phyloP scores from a whole-genome alignment of 148 eudicot species.

The Chenopodium album region DNA sequence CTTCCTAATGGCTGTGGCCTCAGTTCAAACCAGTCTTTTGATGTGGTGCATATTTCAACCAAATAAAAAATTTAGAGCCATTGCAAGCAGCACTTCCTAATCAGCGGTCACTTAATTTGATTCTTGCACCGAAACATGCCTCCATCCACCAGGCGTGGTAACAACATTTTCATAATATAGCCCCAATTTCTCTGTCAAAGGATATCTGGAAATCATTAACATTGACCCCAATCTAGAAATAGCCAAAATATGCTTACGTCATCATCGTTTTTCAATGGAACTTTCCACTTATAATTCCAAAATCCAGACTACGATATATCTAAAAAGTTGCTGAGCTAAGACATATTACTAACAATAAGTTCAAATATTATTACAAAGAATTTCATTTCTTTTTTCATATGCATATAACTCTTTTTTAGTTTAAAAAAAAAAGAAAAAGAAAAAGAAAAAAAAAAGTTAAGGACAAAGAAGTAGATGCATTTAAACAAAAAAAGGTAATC shows the following conservation, averaged over 20 bases:
- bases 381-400: neutral
- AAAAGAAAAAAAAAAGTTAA: neutral
- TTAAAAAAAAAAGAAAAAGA: too few species aligned
- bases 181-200: neutral
- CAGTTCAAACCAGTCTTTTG: neutral
- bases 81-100: neutral
- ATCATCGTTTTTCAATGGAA: too few species aligned
- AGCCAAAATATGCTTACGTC: neutral
- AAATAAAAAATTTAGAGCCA: neutral
- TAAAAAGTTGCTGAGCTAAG: neutral
- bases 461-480: neutral
- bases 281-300: neutral
- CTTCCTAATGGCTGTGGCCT: neutral
- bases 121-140: conserved; percentile 1
- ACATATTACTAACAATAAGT: neutral
- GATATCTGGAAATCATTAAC: neutral
- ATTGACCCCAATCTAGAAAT: neutral
- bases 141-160: neutral
- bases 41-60: neutral
- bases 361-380: too few species aligned
- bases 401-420: neutral
- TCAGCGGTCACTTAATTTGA: neutral
- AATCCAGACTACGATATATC: neutral
- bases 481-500: neutral
- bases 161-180: neutral